A percentile compares a stretch with the other conserved stretches of the same genome.
Evolutionary conservation across 768 basidiomycete genomes (phyloP).

Genomic region (Boletales sp.): DNA sequence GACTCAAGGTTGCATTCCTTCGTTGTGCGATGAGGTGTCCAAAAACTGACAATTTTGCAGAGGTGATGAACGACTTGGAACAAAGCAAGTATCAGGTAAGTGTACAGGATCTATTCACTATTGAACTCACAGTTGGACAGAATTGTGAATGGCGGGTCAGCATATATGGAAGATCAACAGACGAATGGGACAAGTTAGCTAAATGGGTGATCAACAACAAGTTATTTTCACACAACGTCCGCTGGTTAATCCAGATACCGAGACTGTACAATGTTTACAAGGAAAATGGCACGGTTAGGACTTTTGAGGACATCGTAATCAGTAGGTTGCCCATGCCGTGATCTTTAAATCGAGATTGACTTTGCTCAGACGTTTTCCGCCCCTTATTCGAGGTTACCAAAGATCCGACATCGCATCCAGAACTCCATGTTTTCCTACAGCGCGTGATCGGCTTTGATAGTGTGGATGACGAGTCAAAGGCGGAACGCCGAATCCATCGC

Average conservation of each 20-base stretch:
- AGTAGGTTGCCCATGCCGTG: slow-evolving; percentile 52
- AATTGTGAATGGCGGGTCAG: slow-evolving; percentile 98
- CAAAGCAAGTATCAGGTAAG: slow-evolving; percentile 96
- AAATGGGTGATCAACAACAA: slow-evolving; percentile 96
- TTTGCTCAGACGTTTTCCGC: slow-evolving; percentile 72
- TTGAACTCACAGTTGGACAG: slow-evolving; percentile 33
- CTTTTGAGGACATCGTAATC: slow-evolving; percentile 85
- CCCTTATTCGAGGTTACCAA: slow-evolving; percentile 96
- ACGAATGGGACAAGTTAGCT: slow-evolving; percentile 98
- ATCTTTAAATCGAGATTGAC: not conserved
- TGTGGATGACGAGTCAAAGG: slow-evolving; percentile 98
- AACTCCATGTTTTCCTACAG: slow-evolving; percentile 92
- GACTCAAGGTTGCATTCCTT: slow-evolving; percentile 63
- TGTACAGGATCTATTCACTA: not conserved
- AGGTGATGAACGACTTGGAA: slow-evolving; percentile 96
- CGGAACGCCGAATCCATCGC: slow-evolving; percentile 84
- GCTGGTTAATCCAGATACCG: slow-evolving; percentile 96
- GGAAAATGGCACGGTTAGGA: slow-evolving; percentile 73
- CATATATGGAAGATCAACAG: slow-evolving; percentile 78
- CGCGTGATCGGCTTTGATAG: slow-evolving; percentile 96
- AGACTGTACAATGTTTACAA: slow-evolving; percentile 96
- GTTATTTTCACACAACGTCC: slow-evolving; percentile 92
- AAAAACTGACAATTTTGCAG: slow-evolving; percentile 37
- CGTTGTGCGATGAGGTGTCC: not conserved
- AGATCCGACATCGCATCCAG: slow-evolving; percentile 85